Base-by-base conservation (phyloP, 164 flowering plant genomes). In the Tinospora cordifolia region DNA sequence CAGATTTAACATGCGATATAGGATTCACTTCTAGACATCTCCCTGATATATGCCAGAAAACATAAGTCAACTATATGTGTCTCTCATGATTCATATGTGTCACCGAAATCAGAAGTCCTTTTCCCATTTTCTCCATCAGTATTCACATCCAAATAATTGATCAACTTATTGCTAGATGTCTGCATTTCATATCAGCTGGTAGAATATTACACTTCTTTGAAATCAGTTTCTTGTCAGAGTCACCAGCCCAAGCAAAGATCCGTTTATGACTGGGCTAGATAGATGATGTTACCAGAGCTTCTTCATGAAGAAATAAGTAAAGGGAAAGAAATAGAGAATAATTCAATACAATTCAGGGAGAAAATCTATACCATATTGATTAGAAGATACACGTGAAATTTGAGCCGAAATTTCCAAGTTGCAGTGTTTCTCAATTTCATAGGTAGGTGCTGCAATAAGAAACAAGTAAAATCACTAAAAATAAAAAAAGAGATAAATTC, bases 321-420 rank as follows among this genome's bases (percentile, higher is more conserved):
- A 44, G 3, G n/a, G n/a, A n/a, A 54, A 54, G 21, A 14, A 54
- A 54, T 54, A n/a, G 59, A 54, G 59, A 54, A 54, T 25, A 60
- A 60, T 9, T 60, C 11, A 25, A 22, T 24, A 15, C 7, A 6
- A 60, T 60, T 26, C 15, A 24, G 2, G 63, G 36, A 36, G 21
- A 54, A 54, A 54, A 65, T 36, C 69, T 46, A 17, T 88, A 91
- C 98, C 96, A 79, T 77, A 82, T 75, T 83, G 86, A 57, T 69
- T 62, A 6, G 88, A 79, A 57, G 93, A 75, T 36, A 86, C 73
- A 36, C 82, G 89, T 27, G 97, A 85, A 73, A 94, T 69, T 75
- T 90, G 93, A 54, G 95, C 99, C 14, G 97, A 85, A 70, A 94
- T 85, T 84, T 94, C 96, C 70, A 94, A 82, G 76, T 92, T 94